These are phyloP conservation scores for Ensete ventricosum DNA, from an alignment of 176 grass and related monocot species.

Conservation along the genomic window DNA sequence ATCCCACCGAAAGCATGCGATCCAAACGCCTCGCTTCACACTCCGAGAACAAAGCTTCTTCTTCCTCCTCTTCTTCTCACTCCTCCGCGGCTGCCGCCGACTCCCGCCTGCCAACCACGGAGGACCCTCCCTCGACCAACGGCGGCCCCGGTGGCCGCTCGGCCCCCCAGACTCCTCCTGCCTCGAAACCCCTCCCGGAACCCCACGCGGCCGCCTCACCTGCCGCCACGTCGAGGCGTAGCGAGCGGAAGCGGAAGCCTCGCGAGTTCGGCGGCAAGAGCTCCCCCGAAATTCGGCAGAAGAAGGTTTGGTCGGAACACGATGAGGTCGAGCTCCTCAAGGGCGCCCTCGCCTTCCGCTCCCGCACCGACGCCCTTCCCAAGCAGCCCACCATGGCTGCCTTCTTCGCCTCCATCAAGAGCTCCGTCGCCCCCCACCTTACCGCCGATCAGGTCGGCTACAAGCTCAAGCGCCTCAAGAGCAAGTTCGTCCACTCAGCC, in stretches of 20 bases:
- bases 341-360: constrained; percentile 2
- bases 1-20: background rate
- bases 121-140: background rate
- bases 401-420: background rate
- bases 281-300: background rate
- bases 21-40: constrained; percentile 3
- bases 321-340: background rate
- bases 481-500: constrained; percentile 46
- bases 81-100: background rate
- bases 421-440: constrained; percentile 21
- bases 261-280: background rate
- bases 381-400: background rate
- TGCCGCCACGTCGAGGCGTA: background rate
- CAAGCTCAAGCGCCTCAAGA: constrained; percentile 89
- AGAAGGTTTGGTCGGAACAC: constrained; percentile 6
- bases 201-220: background rate
- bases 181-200: background rate
- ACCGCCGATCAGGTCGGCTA: constrained; percentile 57
- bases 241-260: constrained; percentile 2
- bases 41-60: background rate
- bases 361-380: constrained; percentile 4
- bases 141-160: background rate
- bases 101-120: background rate
- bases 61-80: background rate
- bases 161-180: background rate